Base-by-base conservation (phyloP, 306 rosid species). In the Geum urbanum region DNA sequence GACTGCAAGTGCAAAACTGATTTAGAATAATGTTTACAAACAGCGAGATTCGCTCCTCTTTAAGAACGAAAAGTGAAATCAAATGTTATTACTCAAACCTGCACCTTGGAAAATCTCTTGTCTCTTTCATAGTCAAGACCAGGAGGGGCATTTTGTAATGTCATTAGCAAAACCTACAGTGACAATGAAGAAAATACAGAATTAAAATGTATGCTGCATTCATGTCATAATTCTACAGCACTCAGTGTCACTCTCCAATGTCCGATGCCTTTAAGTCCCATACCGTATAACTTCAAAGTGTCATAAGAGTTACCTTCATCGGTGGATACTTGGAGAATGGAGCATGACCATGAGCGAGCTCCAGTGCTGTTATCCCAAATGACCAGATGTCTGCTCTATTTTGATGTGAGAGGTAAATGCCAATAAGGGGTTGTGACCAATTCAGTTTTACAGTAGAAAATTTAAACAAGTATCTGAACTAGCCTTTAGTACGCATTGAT, bases 311-410 rank as follows among this genome's bases (percentile, higher is more conserved):
- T 88, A 92, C 98, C 80, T 92, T 90, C 97, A 92, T 92, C 0
- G 98, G 98, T 32, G 97, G 98, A 76, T 90, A 92, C 84, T 92
- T 90, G 37, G 97, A 90, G 83, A 92, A 88, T 59, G 97, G 97
- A 54, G 98, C 97, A 86, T 90, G 97, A 40, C 98, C 98, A 79
- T 90, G 98, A 66, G 98, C 98, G 77, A 92, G 97, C 80, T 92
- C 97, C 52, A 92, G 86, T 58, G 98, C 97, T 46, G 98, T 92
- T 85, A 92, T 90, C 70, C 97, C 98, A 76, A 92, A 86, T 60
- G 98, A 92, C 98, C 98, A 88, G 56, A 92, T 88, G 78, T 90
- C 98, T 63, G 96, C 97, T 69, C 97, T 90, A 87, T 83, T 82
- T 48, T 15, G 15, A 82, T 64, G 65, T 19, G 46, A 49, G 60